Base-by-base conservation (phyloP, 2,329 filamentous ascomycete genomes). In the Fusarium incarnatum region DNA sequence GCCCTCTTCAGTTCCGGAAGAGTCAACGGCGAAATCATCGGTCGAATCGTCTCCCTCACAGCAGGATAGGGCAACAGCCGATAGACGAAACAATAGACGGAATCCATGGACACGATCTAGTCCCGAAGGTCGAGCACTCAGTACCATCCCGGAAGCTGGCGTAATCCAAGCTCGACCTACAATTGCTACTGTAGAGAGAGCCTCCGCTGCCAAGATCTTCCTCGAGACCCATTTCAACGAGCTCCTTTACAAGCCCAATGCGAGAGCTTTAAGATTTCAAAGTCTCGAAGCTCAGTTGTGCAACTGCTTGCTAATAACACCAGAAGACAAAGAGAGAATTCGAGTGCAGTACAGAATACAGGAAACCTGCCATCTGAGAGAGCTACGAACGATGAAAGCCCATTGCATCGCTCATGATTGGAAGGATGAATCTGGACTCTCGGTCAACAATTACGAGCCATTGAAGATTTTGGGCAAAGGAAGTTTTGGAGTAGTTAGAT, bases 401-500 rank as follows among this genome's bases (percentile, higher is more conserved):
- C 88, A 86, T 46, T 88, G 87, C 18, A 64, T 82, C 28, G 53
- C 70, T 34, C 49, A 58, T 28, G 30, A 56, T 22, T 67, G 37
- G 6, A 57, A 55, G 12, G 60, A 58, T 7, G 56, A 63, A 8
- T 48, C 49, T 2, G 47, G 27, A 5, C 59, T 75, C 3, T 73
- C 70, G 11, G 66, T 67, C 20, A 74, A 79, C 13, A 77, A 77
- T 84, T 98, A 95, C 75, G 92, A 97, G 70, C 85, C 91, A 15
- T 81, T 98, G 30, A 92, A 94, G 72, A 86, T 97, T 20, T 85
- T 98, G 8, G 94, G 96, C 0, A 97, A 96, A 78, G 95, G 96
- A 11, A 98, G 94, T 76, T 99, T 98, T 80, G 95, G 96, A 0
- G 91, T 97, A 25, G 96, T 99, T 18, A 88, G 91, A 47, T 85